Base-by-base conservation (phyloP, 768 basidiomycete species). In the Boletus vinaceobasis region DNA sequence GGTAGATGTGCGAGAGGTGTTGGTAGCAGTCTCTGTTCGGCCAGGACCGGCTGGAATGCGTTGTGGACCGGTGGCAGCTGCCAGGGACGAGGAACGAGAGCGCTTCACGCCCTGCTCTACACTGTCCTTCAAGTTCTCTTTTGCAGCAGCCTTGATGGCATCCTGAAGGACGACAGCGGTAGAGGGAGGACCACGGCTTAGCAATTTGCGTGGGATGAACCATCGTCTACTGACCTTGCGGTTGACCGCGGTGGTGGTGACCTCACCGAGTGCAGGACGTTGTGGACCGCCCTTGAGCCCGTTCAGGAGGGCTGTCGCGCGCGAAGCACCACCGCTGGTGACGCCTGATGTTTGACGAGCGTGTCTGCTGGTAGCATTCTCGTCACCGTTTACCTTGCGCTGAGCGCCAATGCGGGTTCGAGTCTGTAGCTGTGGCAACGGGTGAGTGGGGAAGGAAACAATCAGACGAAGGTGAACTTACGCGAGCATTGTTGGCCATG, bases 261-360 rank as follows among this genome's bases (percentile, higher is more conserved):
- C 91, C 73, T 93, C 92, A 55, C 85, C 83, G 47, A 95, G 79
- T 38, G 85, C 90, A 32, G 86, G 79, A 60, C 93, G 81, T 68
- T 85, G 83, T 21, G 77, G 73, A 40, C 75, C 78, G 33, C 74
- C 75, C 77, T 91, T 93, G 59, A 71, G 65, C 9, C 69, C 69
- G 26, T 52, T 66, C 17, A 72, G 48, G 60, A 77, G 71, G 32
- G 76, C 70, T 44, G 78, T 63, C 60, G 80, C 74, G 49, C 86
- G 83, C 53, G 79, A 74, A 42, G 81, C 72, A 40, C 78, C 81
- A 47, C 74, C 64, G 48, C 70, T 61, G 35, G 76, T 66, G 60
- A 72, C 73, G 59, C 75, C 79, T 17, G 86, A 87, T 17, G 77
- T 60, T 61, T 88, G 85, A 55, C 88, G 85, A 35, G 78, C 65